Conservation (phyloP, 2,329 filamentous ascomycete species). For the Botrytis aclada region DNA sequence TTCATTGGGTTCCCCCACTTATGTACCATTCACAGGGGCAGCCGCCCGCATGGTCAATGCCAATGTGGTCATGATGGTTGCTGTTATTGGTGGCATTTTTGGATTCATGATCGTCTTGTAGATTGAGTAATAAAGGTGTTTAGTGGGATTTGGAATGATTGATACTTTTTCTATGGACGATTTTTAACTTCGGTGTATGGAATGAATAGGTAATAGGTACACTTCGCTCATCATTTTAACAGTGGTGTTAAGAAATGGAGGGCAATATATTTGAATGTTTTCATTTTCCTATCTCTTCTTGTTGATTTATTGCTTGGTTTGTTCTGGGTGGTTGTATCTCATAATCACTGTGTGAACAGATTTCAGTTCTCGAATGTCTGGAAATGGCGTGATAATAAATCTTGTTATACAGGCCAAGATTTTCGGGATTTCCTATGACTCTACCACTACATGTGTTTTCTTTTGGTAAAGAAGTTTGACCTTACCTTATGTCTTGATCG, state of each 20-base stretch:
- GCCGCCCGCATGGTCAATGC: not conserved
- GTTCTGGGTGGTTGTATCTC: not conserved
- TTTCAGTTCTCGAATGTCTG: not conserved
- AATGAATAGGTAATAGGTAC: not conserved
- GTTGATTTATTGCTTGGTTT: not conserved
- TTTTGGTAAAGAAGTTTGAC: not conserved
- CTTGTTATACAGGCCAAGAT: not conserved
- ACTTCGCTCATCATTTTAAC: not conserved
- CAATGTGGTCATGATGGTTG: not conserved
- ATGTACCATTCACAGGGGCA: conserved; percentile 12
- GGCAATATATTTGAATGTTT: not conserved
- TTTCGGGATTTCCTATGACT: not conserved
- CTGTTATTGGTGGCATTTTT: not conserved
- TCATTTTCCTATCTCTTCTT: not conserved
- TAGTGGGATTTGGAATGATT: not conserved
- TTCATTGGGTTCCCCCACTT: conserved; percentile 13
- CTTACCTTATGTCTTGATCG: not conserved
- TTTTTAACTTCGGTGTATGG: not conserved
- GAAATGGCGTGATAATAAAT: not conserved
- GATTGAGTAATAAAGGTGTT: not conserved
- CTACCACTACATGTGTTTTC: not conserved
- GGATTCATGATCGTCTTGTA: conserved; percentile 10
- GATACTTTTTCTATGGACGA: not conserved
- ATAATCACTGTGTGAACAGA: not conserved
- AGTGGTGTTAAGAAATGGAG: not conserved